Percentiles rank a stretch among this genome's conserved stretches.
Evolutionary conservation across 345 rosid species (phyloP).

Genomic region (Lumnitzera racemosa): DNA sequence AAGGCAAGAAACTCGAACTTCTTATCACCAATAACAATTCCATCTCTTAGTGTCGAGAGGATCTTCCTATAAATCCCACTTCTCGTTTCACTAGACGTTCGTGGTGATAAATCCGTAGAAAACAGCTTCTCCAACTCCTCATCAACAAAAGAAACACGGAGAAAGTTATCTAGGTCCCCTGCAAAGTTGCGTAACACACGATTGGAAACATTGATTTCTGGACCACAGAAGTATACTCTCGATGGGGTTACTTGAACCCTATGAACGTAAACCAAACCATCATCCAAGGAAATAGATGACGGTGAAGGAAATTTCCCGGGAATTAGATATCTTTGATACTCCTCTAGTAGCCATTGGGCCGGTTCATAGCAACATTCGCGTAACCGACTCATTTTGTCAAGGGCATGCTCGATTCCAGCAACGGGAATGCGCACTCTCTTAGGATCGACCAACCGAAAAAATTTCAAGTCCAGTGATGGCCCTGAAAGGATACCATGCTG

Average conservation of each 20-base stretch:
- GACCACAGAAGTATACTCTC: conserved; percentile 42
- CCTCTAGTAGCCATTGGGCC: conserved; percentile 28
- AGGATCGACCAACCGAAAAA: conserved; percentile 27
- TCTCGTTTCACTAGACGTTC: conserved; percentile 6
- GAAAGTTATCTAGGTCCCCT: conserved; percentile 29
- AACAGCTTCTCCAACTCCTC: conserved; percentile 38
- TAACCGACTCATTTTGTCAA: conserved; percentile 21
- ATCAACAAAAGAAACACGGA: conserved; percentile 39
- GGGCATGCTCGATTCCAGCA: conserved; percentile 29
- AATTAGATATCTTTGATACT: conserved; percentile 1
- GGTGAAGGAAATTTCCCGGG: conserved; percentile 14
- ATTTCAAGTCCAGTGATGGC: conserved; percentile 25
- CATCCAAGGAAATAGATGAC: conserved; percentile 22
- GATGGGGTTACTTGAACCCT: conserved; percentile 46
- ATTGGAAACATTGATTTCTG: conserved; percentile 46
- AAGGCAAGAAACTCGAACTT: conserved; percentile 55
- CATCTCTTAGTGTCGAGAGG: conserved; percentile 28
- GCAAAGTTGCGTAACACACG: conserved; percentile 38
- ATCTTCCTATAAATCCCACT: conserved; percentile 36
- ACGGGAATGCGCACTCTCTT: conserved; percentile 3
- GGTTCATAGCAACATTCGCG: conserved; percentile 43
- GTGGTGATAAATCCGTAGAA: conserved; percentile 17
- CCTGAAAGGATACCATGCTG: conserved; percentile 42
- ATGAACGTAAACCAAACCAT: conserved; percentile 32
- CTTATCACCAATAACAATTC: conserved; percentile 30